Conservation (phyloP, 2,329 filamentous ascomycete species). For the Diaporthe velutina region DNA sequence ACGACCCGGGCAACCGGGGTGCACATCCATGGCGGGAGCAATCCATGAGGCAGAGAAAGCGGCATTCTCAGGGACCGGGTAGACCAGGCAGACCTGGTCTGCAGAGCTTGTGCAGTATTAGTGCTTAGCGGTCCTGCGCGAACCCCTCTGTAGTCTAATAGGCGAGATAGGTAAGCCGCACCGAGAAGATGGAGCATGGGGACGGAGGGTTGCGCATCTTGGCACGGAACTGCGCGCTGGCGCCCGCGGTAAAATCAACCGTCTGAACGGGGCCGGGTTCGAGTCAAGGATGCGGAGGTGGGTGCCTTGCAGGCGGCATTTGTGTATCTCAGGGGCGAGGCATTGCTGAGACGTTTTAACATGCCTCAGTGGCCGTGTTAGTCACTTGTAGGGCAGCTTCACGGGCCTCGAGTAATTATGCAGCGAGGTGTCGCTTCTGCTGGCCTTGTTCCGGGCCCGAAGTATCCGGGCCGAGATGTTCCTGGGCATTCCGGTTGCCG, state of each 20-base stretch:
- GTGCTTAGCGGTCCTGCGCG: constrained; percentile 1
- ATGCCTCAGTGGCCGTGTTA: neutral
- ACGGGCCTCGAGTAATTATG: neutral
- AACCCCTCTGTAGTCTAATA: neutral
- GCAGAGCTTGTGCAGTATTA: neutral
- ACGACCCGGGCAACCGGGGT: neutral
- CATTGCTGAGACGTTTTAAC: neutral
- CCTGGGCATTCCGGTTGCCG: constrained; percentile 6
- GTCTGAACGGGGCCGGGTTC: neutral
- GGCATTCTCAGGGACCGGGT: neutral
- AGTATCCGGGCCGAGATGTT: neutral
- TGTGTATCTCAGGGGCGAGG: neutral
- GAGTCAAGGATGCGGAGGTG: constrained; percentile 8
- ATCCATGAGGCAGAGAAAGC: neutral
- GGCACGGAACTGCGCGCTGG: constrained; percentile 14
- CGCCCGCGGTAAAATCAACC: neutral
- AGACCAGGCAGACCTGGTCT: neutral
- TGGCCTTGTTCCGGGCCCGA: constrained; percentile 9
- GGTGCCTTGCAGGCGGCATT: constrained; percentile 4
- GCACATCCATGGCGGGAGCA: neutral
- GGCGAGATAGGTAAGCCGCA: neutral
- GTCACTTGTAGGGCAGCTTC: too few relatives aligned
- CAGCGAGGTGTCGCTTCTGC: neutral
- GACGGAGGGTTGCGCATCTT: neutral
- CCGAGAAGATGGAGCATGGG: neutral